Evolutionary conservation across 2,329 filamentous ascomycete species (phyloP).

Genomic region (Tolypocladium cylindrosporum): DNA sequence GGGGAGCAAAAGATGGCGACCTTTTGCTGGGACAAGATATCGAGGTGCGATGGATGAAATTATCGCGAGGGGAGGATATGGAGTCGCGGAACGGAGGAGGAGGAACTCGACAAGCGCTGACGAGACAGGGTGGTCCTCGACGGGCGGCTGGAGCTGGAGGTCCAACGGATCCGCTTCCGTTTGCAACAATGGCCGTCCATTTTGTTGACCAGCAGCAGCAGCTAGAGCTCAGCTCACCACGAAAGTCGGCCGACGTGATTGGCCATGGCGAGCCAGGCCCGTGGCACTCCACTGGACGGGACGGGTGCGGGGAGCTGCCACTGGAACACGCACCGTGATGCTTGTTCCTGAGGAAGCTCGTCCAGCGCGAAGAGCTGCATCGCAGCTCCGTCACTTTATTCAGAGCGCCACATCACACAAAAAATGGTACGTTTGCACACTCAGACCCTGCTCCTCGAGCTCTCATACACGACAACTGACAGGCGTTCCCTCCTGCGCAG

Average conservation of each 20-base stretch:
- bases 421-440: neutral
- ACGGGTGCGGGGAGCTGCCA: neutral
- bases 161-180: neutral
- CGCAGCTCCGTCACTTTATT: neutral
- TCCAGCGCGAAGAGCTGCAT: neutral
- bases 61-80: neutral
- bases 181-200: neutral
- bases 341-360: too few species aligned
- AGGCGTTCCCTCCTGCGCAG: conserved; percentile 3
- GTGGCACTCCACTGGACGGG: neutral
- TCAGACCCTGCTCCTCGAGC: neutral
- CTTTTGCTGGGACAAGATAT: neutral
- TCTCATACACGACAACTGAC: neutral
- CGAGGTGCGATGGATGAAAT: neutral
- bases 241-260: neutral
- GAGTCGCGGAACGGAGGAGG: neutral
- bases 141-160: neutral
- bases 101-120: neutral
- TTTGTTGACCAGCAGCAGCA: neutral
- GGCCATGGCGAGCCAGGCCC: neutral
- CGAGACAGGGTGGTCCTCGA: neutral
- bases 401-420: neutral
- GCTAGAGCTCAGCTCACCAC: neutral
- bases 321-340: neutral
- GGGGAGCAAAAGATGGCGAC: too few species aligned